Base-by-base conservation (phyloP, 108 stramenopile genomes). In the Craspedostauros australis region DNA sequence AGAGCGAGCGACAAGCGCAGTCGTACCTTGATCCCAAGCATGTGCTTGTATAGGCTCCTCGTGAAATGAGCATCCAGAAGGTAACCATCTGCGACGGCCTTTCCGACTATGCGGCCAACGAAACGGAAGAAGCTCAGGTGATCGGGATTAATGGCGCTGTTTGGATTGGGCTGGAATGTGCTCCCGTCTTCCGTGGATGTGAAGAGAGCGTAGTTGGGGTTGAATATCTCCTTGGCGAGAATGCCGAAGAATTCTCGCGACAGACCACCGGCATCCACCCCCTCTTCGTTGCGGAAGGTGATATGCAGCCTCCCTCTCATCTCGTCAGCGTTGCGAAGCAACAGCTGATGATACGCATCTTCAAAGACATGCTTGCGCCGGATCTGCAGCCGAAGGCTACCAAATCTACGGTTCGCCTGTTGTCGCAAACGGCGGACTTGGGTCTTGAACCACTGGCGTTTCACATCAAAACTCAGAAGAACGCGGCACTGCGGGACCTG, bases 41-140 rank as follows among this genome's bases (percentile, higher is more conserved):
- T 88, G 72, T 99, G 98, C 73, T 99, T 99, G 85, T 99, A 99
- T 41, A 99, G 74, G 38, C 91, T 91, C 46, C 96, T 62, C 11
- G 97, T 99, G 57, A 99, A 97, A 61, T 99, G 96, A 29, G 95
- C 96, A 69, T 97, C 96, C 23, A 99, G 82, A 27, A 98, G 62
- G 60, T 86, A 95, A 6, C 96, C 96, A 66, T 98, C 98, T n/a
- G 81, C 72, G 14, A 99, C 85, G n/a, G 96, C 96, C 66, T 98
- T 99, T 15, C 98, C 98, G 23, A 97, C 91, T 42, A 97, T 91
- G 5, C 98, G 79, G 16, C 98, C 98, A 18, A 96, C 89, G 53
- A 99, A 96, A 29, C 85, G 82, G 71, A 98, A 98, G 73, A 96
- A 98, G 39, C 76, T 73, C 64, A 99, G 62, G 72, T 98, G 95